Percentiles rank a stretch among this genome's conserved stretches.
phyloP scores from a whole-genome alignment of 768 basidiomycete genomes.

The Macrolepiota albuminosa region DNA sequence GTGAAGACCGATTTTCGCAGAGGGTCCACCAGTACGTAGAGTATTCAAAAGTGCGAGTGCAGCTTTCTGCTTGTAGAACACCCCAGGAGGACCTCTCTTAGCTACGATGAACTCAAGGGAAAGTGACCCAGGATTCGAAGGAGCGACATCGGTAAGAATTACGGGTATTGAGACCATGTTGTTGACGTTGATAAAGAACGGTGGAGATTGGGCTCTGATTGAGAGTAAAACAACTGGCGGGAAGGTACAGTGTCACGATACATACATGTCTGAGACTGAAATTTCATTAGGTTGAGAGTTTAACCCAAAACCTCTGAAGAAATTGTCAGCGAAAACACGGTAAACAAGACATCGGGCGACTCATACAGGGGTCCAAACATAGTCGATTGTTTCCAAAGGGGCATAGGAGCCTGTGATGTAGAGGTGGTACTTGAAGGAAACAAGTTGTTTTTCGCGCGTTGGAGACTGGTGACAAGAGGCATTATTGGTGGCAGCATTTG shows the following conservation, averaged over 20 bases:
- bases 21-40: constrained; percentile 45
- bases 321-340: not conserved
- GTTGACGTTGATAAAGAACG: constrained; percentile 47
- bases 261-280: constrained; percentile 25
- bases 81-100: constrained; percentile 46
- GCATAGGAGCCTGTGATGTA: constrained; percentile 10
- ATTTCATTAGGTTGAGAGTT: constrained; percentile 12
- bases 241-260: constrained; percentile 1
- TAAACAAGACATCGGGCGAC: not conserved
- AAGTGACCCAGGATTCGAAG: constrained; percentile 22
- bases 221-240: constrained; percentile 3
- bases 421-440: constrained; percentile 33
- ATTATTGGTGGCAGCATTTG: constrained; percentile 1
- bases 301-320: constrained; percentile 31
- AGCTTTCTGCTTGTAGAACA: constrained; percentile 50
- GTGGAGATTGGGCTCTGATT: constrained; percentile 22
- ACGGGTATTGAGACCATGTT: constrained; percentile 47
- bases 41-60: constrained; percentile 49
- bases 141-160: constrained; percentile 34
- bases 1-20: constrained; percentile 40
- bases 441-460: constrained; percentile 39
- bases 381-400: constrained; percentile 46
- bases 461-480: constrained; percentile 26
- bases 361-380: constrained; percentile 59
- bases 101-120: constrained; percentile 35